Base-by-base conservation (phyloP, 1,284 basidiomycete genomes). In the Trichosporon sp. region DNA sequence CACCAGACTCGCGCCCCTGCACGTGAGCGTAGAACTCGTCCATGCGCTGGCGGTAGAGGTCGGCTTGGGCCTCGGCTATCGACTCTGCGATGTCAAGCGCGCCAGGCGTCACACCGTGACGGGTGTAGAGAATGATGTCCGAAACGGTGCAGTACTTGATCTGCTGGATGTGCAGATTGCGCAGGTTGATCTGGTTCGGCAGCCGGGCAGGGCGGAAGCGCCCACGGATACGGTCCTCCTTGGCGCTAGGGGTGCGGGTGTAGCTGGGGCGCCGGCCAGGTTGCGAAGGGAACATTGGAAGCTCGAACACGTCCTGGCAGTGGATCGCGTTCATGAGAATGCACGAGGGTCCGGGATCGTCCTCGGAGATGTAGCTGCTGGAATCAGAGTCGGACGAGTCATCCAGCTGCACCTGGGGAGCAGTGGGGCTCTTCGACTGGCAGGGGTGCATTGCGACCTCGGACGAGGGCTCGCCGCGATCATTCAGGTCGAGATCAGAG, bases 81-180 rank as follows among this genome's bases (percentile, higher is more conserved):
- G 77, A 74, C 65, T 80, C 76, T 2, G 91, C 88, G 15, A 87
- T 86, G 15, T 86, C 77, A 13, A 87, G 77, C 58, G 86, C 71
- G 3, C 79, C 81, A 12, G 75, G 70, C 9, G 74, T 73, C 4
- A 77, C 73, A 1, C 81, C 84, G 42, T 87, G 79, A 76, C 86
- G 86, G n/a, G 90, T 91, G 82, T 95, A 96, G 62, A 96, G 85
- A 71, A 95, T 89, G 71, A 97, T 88, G 79, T 97, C 94, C 63
- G 92, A 93, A 47, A 97, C 86, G 1, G 92, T 91, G 0, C 92
- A 90, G 78, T 94, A 95, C 75, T 95, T 93, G 76, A 87, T 87
- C 85, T 85, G 83, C 78, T 82, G 86, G 76, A 78, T 83, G 71
- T 82, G 77, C 3, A 83, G 74, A 68, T 83, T 83, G 23, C 82